Evolutionary conservation across 2,329 filamentous ascomycete species (phyloP), one percentile per base, ranked within the genome.

Genomic region (Colletotrichum sp.): DNA sequence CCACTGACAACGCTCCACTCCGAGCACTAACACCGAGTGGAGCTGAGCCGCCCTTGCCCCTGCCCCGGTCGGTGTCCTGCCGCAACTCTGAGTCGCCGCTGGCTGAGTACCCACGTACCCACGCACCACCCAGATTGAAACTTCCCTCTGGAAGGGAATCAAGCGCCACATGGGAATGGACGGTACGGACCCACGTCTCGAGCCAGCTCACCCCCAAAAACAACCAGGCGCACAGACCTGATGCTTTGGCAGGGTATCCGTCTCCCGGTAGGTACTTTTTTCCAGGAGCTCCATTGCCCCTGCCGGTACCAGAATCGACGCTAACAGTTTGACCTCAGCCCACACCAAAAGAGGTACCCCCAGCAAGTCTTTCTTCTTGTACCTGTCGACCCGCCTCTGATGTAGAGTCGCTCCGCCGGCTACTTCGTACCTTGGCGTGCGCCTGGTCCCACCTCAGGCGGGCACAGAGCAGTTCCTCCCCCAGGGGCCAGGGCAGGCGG

Each of bases 381-480:
- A 70, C 32, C 52, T 6, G 15, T 44, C 4, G 66, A 44, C 52
- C 55, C 52, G n/a, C 24, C 9, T 12, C 6, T 5, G 18, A 73
- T 18, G 73, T 76, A 72, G 64, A 32, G 9, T 36, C 8, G 28
- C 57, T 32, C 24, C 52, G 32, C 63, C 24, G 44, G 74, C 34
- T 76, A 76, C 74, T 64, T 76, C 34, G 36, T 30, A 72, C 32
- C 74, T 76, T 74, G 65, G 57, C 64, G 34, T 64, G 44, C 64
- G 28, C 69, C 69, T 72, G 69, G 73, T 49, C 39, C 74, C 74
- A 60, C 32, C 44, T 64, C 39, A 57, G 62, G 59, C 59, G 36
- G 64, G 64, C 64, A 74, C 64, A 69, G 70, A 74, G 63, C 71
- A 74, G 74, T 76, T 76, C 71, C 71, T 65, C 69, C 70, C 44